phyloP scores from a whole-genome alignment of 257 asterid genomes.

The Gentiana dahurica region DNA sequence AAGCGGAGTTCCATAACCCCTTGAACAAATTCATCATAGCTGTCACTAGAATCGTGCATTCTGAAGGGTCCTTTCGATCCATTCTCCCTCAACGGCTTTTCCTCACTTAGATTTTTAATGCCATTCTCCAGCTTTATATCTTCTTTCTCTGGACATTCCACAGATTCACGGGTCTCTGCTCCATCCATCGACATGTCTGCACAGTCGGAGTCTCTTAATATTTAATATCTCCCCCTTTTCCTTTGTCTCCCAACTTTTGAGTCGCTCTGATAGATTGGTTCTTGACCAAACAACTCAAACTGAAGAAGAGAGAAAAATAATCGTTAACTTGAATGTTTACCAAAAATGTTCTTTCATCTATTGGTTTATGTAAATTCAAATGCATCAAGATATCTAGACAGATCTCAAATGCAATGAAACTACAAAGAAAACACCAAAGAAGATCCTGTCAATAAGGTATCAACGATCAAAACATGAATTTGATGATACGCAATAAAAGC shows the following conservation, averaged over 20 bases:
- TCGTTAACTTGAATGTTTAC: neutral
- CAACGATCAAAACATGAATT: no score
- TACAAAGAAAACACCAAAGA: no score
- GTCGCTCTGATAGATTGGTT: neutral
- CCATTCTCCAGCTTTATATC: slow-evolving; percentile 19
- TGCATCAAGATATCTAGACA: no score
- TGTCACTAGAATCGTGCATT: slow-evolving; percentile 21
- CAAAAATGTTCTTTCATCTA: neutral
- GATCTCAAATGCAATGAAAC: no score
- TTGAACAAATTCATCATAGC: slow-evolving; percentile 50
- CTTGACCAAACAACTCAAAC: neutral
- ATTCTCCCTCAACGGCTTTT: slow-evolving; percentile 32
- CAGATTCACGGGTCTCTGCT: slow-evolving; percentile 25
- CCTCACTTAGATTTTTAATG: slow-evolving; percentile 19
- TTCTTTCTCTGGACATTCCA: slow-evolving; percentile 30
- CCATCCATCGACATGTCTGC: slow-evolving; percentile 39
- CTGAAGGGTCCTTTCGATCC: slow-evolving; percentile 12
- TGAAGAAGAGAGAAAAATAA: neutral
- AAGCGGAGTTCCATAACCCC: slow-evolving; percentile 70
- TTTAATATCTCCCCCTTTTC: neutral
- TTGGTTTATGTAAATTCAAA: no score
- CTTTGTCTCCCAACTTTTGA: neutral
- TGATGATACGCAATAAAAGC: neutral
- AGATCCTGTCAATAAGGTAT: no score
- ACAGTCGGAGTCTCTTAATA: slow-evolving; percentile 3